Evolutionary conservation across 306 rosid species (phyloP).

Genomic region (Citrullus mucosospermus): DNA sequence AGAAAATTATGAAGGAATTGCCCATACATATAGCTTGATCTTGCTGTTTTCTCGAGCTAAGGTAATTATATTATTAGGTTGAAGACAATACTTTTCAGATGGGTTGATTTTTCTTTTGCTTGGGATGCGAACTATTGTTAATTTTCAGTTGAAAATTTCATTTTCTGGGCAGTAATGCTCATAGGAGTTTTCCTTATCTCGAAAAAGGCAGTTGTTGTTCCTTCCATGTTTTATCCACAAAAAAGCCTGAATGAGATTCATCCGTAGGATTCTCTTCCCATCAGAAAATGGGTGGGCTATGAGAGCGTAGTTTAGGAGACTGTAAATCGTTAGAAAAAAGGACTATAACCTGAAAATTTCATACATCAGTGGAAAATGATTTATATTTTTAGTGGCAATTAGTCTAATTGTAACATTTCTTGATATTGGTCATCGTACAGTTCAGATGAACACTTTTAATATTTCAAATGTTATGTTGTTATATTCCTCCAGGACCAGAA

Average conservation of each 20-base stretch:
- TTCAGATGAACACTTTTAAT: not conserved
- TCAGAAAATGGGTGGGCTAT: too few relatives aligned
- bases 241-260: too few relatives aligned
- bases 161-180: not conserved
- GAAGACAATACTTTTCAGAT: not conserved
- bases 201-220: too few relatives aligned
- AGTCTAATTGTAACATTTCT: not conserved
- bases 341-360: too few relatives aligned
- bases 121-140: not conserved
- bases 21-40: slow-evolving; percentile 69
- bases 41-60: slow-evolving; percentile 66
- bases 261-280: too few relatives aligned
- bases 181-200: too few relatives aligned
- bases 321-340: too few relatives aligned
- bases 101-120: slow-evolving; percentile 4
- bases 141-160: not conserved
- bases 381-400: not conserved
- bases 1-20: slow-evolving; percentile 82
- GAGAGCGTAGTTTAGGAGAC: too few relatives aligned
- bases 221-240: too few relatives aligned
- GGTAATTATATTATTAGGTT: slow-evolving; percentile 27
- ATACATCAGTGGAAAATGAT: not conserved
- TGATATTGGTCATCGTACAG: not conserved
- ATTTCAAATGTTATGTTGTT: not conserved
- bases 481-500: not conserved